These are phyloP conservation scores for Canavalia gladiata DNA, from an alignment of 306 rosid species.

Conservation along the genomic window DNA sequence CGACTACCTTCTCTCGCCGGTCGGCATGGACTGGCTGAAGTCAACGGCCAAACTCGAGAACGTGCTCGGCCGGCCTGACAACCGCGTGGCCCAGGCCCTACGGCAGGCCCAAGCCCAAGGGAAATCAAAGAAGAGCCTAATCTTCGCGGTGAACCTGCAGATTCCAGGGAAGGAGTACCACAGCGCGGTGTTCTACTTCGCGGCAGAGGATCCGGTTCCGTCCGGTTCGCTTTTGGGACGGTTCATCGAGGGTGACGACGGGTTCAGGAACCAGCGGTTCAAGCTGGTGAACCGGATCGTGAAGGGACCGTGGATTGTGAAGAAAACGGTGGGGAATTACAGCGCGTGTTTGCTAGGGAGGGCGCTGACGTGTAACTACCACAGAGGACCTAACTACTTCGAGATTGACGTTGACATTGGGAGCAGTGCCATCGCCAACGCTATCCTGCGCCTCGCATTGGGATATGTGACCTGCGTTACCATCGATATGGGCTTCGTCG, in stretches of 20 bases:
- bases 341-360: constrained; percentile 88
- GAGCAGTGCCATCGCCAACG: constrained; percentile 85
- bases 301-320: constrained; percentile 96
- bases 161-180: constrained; percentile 90
- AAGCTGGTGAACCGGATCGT: constrained; percentile 93
- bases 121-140: constrained; percentile 70
- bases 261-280: constrained; percentile 83
- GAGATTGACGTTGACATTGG: constrained; percentile 95
- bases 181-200: constrained; percentile 90
- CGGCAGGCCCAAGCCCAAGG: constrained; percentile 67
- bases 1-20: constrained; percentile 76
- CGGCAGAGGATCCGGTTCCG: constrained; percentile 73
- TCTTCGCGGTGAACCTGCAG: constrained; percentile 86
- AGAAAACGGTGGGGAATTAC: constrained; percentile 84
- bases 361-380: constrained; percentile 88
- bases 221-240: constrained; percentile 73
- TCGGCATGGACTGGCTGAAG: constrained; percentile 90
- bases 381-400: constrained; percentile 74
- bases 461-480: constrained; percentile 85
- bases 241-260: constrained; percentile 82
- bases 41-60: constrained; percentile 79
- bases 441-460: constrained; percentile 81
- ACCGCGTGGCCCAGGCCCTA: constrained; percentile 68
- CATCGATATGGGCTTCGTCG: constrained; percentile 90
- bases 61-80: constrained; percentile 81